phyloP scores from a whole-genome alignment of 2,329 filamentous ascomycete species.

The Tothia fuscella region DNA sequence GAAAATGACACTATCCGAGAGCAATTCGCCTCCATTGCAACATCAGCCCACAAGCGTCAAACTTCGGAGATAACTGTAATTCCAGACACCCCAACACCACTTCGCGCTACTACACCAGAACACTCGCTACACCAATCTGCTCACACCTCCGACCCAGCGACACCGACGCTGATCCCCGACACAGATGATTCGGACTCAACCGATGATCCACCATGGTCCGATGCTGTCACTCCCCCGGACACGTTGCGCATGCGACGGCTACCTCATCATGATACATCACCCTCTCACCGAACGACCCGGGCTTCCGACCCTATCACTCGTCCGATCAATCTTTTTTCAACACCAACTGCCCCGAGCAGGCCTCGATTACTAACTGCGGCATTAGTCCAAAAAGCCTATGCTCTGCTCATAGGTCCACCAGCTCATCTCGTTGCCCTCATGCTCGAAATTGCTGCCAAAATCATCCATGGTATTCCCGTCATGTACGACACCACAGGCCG shows the following conservation, averaged over 20 bases:
- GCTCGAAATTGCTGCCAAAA: constrained; percentile 67
- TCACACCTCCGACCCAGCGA: constrained; percentile 21
- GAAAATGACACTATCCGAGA: no score
- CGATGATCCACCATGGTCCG: constrained; percentile 18
- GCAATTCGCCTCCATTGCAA: no score
- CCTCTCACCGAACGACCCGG: background rate
- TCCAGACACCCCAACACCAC: constrained; percentile 3
- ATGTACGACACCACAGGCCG: constrained; percentile 33
- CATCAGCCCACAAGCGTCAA: constrained; percentile 16
- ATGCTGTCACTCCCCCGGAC: constrained; percentile 28
- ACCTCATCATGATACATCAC: background rate
- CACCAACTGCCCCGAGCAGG: constrained; percentile 19
- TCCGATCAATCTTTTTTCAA: constrained; percentile 53
- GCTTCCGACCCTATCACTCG: constrained; percentile 34
- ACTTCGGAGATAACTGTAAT: constrained; percentile 26
- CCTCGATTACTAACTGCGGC: constrained; percentile 30
- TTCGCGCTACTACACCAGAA: background rate
- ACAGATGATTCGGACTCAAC: constrained; percentile 14
- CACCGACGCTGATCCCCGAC: constrained; percentile 33
- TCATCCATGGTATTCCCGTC: constrained; percentile 46
- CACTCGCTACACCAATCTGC: background rate
- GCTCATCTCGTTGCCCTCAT: constrained; percentile 67
- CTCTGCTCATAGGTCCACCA: constrained; percentile 69
- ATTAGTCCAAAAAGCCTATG: constrained; percentile 64
- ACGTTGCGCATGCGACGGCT: constrained; percentile 25